phyloP scores from a whole-genome alignment of 2,329 filamentous ascomycete genomes.

The Penicillium sp. region DNA sequence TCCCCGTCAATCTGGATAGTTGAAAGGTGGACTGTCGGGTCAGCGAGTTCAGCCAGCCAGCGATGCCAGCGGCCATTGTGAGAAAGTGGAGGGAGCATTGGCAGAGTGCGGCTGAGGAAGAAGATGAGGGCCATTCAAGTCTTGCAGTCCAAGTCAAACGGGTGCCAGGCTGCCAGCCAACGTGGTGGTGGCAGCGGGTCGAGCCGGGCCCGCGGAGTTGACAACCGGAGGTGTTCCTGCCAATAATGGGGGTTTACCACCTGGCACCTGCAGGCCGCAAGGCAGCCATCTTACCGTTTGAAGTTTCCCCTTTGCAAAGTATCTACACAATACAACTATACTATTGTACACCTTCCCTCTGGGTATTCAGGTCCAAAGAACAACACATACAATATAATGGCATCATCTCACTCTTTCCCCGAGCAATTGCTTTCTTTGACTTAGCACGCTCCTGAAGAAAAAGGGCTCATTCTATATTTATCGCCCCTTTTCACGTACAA shows the following conservation, averaged over 20 bases:
- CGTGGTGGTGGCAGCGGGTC: background rate
- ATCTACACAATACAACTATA: background rate
- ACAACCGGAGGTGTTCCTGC: background rate
- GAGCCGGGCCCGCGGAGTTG: slow-evolving; percentile 3
- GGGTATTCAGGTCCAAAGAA: background rate
- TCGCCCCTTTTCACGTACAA: background rate
- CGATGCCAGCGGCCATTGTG: background rate
- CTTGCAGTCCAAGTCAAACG: background rate
- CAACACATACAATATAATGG: background rate
- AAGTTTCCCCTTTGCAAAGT: background rate
- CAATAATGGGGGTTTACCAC: background rate
- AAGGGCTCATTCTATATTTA: background rate
- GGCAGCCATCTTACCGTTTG: too few species aligned
- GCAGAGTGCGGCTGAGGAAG: background rate
- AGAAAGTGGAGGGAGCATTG: background rate
- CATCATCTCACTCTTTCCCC: background rate
- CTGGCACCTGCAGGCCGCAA: too few species aligned
- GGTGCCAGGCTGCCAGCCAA: too few species aligned
- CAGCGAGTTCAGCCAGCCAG: background rate
- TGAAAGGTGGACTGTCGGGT: background rate
- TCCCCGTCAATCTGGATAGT: slow-evolving; percentile 13
- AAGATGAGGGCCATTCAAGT: background rate
- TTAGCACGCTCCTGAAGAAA: background rate
- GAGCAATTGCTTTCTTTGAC: background rate
- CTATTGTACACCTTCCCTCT: background rate